These are phyloP conservation scores for Wickerhamiella kazuoi DNA, from an alignment of 805 yeast genomes.

Conservation along the genomic window DNA sequence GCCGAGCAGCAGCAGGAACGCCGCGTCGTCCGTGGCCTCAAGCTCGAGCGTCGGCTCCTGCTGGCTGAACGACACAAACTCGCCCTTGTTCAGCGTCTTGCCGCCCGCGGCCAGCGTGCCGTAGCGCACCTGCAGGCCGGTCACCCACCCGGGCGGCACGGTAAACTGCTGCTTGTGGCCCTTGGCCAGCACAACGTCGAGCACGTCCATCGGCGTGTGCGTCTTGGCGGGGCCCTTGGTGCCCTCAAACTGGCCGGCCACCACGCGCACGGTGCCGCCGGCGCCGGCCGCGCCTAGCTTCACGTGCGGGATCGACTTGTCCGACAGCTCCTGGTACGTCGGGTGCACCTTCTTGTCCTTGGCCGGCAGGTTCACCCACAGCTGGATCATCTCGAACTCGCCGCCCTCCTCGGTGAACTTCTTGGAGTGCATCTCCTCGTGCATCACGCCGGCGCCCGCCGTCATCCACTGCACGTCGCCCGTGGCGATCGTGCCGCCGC, in stretches of 20 bases:
- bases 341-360: constrained; percentile 45
- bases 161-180: constrained; percentile 47
- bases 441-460: constrained; percentile 73
- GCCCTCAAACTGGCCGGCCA: constrained; percentile 61
- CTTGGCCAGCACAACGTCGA: constrained; percentile 45
- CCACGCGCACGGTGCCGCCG: constrained; percentile 48
- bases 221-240: constrained; percentile 59
- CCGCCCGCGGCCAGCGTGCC: constrained; percentile 39
- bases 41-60: constrained; percentile 18
- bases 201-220: constrained; percentile 62
- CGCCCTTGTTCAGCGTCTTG: constrained; percentile 12
- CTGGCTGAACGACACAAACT: constrained; percentile 30
- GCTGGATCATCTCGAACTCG: constrained; percentile 51
- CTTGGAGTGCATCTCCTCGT: constrained; percentile 46
- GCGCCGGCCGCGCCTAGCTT: constrained; percentile 36
- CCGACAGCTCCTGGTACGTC: constrained; percentile 55
- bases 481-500: constrained; percentile 51
- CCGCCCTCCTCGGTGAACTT: constrained; percentile 16
- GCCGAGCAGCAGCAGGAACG: constrained; percentile 61
- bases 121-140: constrained; percentile 46
- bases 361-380: constrained; percentile 71
- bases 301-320: constrained; percentile 51
- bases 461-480: constrained; percentile 89
- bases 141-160: constrained; percentile 43
- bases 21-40: constrained; percentile 25